phyloP scores from a whole-genome alignment of 2,329 filamentous ascomycete genomes.

The Xylaria sp. region DNA sequence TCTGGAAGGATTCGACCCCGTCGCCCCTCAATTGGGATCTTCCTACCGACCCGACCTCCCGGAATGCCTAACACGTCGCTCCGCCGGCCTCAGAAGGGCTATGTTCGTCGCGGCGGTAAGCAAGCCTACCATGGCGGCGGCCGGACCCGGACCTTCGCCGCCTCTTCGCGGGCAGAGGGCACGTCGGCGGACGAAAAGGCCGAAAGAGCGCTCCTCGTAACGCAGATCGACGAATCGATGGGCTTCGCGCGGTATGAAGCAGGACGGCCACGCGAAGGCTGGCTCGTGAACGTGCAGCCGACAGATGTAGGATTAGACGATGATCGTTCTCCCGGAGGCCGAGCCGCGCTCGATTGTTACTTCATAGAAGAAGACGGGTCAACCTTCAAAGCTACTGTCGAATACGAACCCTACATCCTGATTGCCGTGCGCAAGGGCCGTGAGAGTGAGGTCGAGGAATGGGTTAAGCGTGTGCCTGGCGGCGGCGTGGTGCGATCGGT shows the following conservation, averaged over 20 bases:
- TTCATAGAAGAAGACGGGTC: slow-evolving; percentile 86
- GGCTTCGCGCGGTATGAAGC: slow-evolving; percentile 90
- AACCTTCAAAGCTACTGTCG: slow-evolving; percentile 92
- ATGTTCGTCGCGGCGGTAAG: slow-evolving; percentile 63
- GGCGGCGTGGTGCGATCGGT: slow-evolving; percentile 79
- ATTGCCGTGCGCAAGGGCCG: slow-evolving; percentile 82
- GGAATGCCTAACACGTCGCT: slow-evolving; percentile 56
- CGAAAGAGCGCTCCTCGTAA: slow-evolving; percentile 75
- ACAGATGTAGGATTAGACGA: slow-evolving; percentile 71
- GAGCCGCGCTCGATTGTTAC: slow-evolving; percentile 91
- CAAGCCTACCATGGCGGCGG: slow-evolving; percentile 62
- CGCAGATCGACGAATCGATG: slow-evolving; percentile 90
- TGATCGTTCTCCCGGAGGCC: slow-evolving; percentile 73
- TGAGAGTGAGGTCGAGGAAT: slow-evolving; percentile 94
- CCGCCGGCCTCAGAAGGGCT: slow-evolving; percentile 58
- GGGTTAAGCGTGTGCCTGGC: slow-evolving; percentile 70
- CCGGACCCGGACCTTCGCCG: slow-evolving; percentile 71
- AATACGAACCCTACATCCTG: slow-evolving; percentile 95
- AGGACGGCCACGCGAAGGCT: slow-evolving; percentile 73
- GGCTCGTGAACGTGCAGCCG: slow-evolving; percentile 92
- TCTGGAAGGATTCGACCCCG: slow-evolving; percentile 3
- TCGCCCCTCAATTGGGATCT: slow-evolving; percentile 2
- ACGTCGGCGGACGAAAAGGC: slow-evolving; percentile 91
- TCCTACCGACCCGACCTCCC: not conserved
- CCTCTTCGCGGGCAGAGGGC: slow-evolving; percentile 70